A percentile compares a stretch with the other conserved stretches of the same genome.
These are phyloP conservation scores for Leptodontidium sp. DNA, from an alignment of 2,329 filamentous ascomycete species.

Conservation along the genomic window DNA sequence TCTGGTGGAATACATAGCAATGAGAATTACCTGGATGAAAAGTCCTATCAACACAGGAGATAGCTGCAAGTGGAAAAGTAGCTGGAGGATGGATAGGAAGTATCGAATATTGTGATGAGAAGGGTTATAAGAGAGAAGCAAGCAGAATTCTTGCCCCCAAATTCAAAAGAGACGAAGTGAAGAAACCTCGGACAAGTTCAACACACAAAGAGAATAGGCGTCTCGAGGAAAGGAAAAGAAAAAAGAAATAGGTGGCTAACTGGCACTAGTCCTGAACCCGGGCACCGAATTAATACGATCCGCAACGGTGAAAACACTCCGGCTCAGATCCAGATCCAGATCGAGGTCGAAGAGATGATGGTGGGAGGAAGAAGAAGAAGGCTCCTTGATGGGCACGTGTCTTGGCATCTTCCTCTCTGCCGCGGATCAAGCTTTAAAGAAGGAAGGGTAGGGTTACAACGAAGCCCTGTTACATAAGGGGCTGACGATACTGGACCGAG, in stretches of 20 bases:
- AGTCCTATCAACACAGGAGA: not conserved
- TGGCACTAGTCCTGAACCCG: slow-evolving; percentile 66
- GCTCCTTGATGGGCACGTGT: slow-evolving; percentile 44
- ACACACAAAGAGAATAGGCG: slow-evolving; percentile 35
- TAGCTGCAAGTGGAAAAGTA: not conserved
- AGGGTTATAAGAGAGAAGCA: not conserved
- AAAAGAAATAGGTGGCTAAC: slow-evolving; percentile 53
- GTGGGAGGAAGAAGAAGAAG: slow-evolving; percentile 48
- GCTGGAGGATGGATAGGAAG: not conserved
- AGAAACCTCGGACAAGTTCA: slow-evolving; percentile 20
- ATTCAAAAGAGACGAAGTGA: not conserved
- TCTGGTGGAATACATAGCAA: not conserved
- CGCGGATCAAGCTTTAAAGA: slow-evolving; percentile 10
- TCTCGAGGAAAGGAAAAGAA: slow-evolving; percentile 26
- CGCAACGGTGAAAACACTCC: slow-evolving; percentile 51
- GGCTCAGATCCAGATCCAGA: not conserved
- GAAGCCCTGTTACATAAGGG: slow-evolving; percentile 8
- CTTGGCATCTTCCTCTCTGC: slow-evolving; percentile 32
- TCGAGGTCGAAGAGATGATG: slow-evolving; percentile 51
- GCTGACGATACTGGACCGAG: slow-evolving; percentile 3
- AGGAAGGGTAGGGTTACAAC: not conserved
- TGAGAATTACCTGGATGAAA: slow-evolving; percentile 12
- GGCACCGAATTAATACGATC: slow-evolving; percentile 64
- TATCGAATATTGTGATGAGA: not conserved
- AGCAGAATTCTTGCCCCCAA: slow-evolving; percentile 10